These are phyloP conservation scores for Bombardia bombarda DNA, from an alignment of 495 filamentous ascomycete genomes.

Conservation along the genomic window DNA sequence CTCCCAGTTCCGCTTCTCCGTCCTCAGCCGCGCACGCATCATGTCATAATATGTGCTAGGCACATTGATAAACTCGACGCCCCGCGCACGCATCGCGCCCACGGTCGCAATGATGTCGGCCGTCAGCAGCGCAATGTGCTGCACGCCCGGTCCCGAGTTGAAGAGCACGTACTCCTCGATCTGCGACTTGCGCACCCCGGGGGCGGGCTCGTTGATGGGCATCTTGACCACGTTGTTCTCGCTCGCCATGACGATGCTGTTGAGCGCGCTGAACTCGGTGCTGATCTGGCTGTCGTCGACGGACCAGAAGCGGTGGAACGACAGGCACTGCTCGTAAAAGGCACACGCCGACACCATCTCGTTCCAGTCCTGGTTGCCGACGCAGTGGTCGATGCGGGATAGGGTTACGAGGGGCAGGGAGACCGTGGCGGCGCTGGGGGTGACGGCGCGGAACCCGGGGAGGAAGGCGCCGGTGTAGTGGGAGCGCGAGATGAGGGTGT, in stretches of 20 bases:
- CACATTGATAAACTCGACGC: slow-evolving; percentile 83
- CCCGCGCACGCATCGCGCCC: slow-evolving; percentile 61
- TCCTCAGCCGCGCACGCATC: slow-evolving; percentile 58
- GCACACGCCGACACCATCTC: slow-evolving; percentile 78
- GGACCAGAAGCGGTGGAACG: slow-evolving; percentile 91
- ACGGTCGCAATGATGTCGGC: slow-evolving; percentile 69
- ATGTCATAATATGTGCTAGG: slow-evolving; percentile 75
- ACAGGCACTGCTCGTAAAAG: slow-evolving; percentile 83
- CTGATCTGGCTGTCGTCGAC: slow-evolving; percentile 82
- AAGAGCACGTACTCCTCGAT: slow-evolving; percentile 92
- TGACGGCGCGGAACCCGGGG: slow-evolving; percentile 61
- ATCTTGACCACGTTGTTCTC: slow-evolving; percentile 77
- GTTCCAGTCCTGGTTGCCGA: slow-evolving; percentile 88
- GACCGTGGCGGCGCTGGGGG: slow-evolving; percentile 16
- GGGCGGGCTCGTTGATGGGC: slow-evolving; percentile 93
- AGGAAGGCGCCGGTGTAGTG: slow-evolving; percentile 67
- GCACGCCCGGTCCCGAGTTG: slow-evolving; percentile 77
- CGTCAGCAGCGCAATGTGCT: slow-evolving; percentile 84
- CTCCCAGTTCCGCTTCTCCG: slow-evolving; percentile 39
- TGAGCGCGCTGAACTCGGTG: slow-evolving; percentile 82
- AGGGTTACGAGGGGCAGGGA: slow-evolving; percentile 54
- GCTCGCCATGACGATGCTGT: slow-evolving; percentile 79
- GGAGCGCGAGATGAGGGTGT: slow-evolving; percentile 67
- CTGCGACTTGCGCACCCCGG: slow-evolving; percentile 76
- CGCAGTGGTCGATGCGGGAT: slow-evolving; percentile 79